These are phyloP conservation scores for Xylariaceae sp. DNA, from an alignment of 2,329 filamentous ascomycete genomes.

Conservation along the genomic window DNA sequence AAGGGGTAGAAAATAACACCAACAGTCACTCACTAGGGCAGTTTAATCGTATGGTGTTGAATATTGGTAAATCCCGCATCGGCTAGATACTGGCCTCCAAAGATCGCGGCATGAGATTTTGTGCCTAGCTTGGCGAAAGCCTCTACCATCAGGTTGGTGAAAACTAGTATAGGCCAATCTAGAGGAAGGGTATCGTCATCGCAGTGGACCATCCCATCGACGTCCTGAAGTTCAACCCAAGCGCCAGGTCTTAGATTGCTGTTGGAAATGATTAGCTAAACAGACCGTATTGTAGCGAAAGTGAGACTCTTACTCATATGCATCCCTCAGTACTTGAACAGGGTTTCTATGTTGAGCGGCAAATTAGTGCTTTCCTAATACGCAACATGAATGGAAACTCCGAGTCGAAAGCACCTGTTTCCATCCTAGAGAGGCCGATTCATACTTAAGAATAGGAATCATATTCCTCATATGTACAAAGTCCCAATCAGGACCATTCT, in stretches of 20 bases:
- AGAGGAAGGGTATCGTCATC: conserved; percentile 35
- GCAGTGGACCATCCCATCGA: conserved; percentile 37
- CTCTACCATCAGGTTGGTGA: conserved; percentile 34
- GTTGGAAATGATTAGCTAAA: background rate
- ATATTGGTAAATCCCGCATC: conserved; percentile 26
- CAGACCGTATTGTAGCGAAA: background rate
- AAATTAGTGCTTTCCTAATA: too few species aligned
- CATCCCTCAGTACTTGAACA: conserved; percentile 17
- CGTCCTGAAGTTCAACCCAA: conserved; percentile 45
- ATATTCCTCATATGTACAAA: conserved; percentile 47
- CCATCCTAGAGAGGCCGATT: background rate
- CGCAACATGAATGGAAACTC: too few species aligned
- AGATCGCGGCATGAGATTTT: conserved; percentile 36
- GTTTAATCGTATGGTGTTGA: conserved; percentile 19
- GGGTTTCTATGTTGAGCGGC: conserved; percentile 10
- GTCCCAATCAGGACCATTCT: conserved; percentile 42
- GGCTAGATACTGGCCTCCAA: conserved; percentile 33
- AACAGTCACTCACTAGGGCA: too few species aligned
- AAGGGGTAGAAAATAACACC: too few species aligned
- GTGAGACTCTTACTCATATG: conserved; percentile 15
- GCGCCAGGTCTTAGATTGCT: conserved; percentile 41
- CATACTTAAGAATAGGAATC: conserved; percentile 32
- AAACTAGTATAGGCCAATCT: conserved; percentile 31
- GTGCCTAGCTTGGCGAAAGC: conserved; percentile 37
- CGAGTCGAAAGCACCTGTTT: background rate